A percentile compares a stretch with the other conserved stretches of the same genome.
phyloP scores from a whole-genome alignment of 805 yeast species.

The Saccharomycopsis synnaedendra region DNA sequence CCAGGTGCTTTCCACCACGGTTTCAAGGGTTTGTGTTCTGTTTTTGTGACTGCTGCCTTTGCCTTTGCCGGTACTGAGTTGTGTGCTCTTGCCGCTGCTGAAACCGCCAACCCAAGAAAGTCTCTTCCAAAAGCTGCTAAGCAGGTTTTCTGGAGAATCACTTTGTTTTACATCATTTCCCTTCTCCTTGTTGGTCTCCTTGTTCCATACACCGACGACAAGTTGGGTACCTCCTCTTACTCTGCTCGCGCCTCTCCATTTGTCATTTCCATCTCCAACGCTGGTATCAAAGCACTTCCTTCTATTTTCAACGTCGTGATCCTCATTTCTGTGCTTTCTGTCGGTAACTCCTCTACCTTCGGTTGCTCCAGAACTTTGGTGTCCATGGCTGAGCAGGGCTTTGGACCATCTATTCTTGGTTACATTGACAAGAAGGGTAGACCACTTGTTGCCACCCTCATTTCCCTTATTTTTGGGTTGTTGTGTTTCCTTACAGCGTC shows the following conservation, averaged over 20 bases:
- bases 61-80: constrained; percentile 69
- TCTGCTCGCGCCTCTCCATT: constrained; percentile 68
- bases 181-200: constrained; percentile 50
- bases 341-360: constrained; percentile 63
- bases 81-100: constrained; percentile 69
- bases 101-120: constrained; percentile 54
- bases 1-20: constrained; percentile 35
- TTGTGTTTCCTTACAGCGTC: constrained; percentile 49
- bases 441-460: constrained; percentile 45
- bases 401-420: constrained; percentile 45
- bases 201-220: constrained; percentile 51
- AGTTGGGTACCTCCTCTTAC: constrained; percentile 37
- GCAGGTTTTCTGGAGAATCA: constrained; percentile 76
- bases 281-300: constrained; percentile 56
- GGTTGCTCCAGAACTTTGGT: constrained; percentile 58
- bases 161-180: constrained; percentile 55
- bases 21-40: constrained; percentile 42
- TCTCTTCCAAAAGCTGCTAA: constrained; percentile 65
- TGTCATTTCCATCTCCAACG: constrained; percentile 56
- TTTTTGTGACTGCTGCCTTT: constrained; percentile 59
- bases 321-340: constrained; percentile 54
- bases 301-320: constrained; percentile 60
- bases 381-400: constrained; percentile 52
- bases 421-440: constrained; percentile 60
- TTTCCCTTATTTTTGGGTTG: constrained; percentile 43